Conservation (phyloP, 2,329 filamentous ascomycete genomes). For the Colletotrichum navitas region DNA sequence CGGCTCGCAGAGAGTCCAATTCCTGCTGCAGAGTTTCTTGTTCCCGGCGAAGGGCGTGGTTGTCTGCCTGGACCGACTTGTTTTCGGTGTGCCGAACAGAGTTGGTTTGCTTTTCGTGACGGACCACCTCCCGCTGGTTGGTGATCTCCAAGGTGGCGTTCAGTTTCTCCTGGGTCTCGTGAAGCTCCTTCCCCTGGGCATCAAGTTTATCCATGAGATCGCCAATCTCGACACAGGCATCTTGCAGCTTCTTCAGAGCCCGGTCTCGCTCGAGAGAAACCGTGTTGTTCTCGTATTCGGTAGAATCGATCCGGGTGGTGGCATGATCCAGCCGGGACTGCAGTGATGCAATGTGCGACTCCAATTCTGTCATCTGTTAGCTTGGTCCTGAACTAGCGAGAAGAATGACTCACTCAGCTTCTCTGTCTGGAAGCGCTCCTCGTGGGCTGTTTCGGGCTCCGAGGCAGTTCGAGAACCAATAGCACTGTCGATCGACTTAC, state of each 20-base stretch:
- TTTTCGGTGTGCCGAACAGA: conserved; percentile 56
- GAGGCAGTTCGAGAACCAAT: conserved; percentile 51
- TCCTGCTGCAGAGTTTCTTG: conserved; percentile 55
- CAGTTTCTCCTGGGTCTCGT: conserved; percentile 57
- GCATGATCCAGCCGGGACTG: conserved; percentile 72
- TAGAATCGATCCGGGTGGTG: conserved; percentile 71
- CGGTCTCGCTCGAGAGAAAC: conserved; percentile 74
- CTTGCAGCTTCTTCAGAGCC: conserved; percentile 71
- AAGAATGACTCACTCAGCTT: conserved; percentile 65
- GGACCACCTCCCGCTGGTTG: conserved; percentile 45
- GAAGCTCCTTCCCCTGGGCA: conserved; percentile 57
- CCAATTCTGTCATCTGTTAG: conserved; percentile 60
- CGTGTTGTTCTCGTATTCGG: conserved; percentile 73
- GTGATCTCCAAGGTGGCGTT: conserved; percentile 52
- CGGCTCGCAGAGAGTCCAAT: conserved; percentile 56
- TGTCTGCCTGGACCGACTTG: conserved; percentile 55
- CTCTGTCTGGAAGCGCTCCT: conserved; percentile 61
- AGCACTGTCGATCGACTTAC: conserved; percentile 58
- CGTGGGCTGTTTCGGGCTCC: conserved; percentile 57
- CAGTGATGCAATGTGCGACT: conserved; percentile 70
- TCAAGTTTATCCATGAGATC: conserved; percentile 60
- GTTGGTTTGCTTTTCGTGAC: conserved; percentile 57
- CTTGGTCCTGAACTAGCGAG: not conserved
- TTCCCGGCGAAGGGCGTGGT: conserved; percentile 54
- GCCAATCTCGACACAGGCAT: conserved; percentile 70